Base-by-base conservation (phyloP, 768 basidiomycete genomes). In the Collybiopsis luxurians region DNA sequence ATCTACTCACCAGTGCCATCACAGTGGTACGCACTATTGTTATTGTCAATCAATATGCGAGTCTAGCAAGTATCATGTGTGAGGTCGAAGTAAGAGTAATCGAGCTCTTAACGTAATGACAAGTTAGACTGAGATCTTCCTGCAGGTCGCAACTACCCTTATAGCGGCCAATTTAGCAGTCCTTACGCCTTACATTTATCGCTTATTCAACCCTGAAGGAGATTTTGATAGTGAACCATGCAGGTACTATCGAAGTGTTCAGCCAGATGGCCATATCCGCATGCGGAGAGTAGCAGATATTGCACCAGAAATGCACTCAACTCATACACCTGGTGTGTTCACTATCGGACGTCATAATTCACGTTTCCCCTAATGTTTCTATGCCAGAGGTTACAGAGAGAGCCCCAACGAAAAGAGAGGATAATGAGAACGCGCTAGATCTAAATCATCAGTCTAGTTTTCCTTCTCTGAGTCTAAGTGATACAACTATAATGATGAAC, bases 211-310 rank as follows among this genome's bases (percentile, higher is more conserved):
- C 9, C 43, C 30, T 10, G 53, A 27, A n/a, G 24, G 26, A 13
- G 55, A 56, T 12, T 48, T 56, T n/a, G 55, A 56, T 45, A 19
- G 21, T 10, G 47, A 30, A 10, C 55, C 55, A 7, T 56, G 47
- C 28, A 56, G 46, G 17, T 56, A 31, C 55, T 27, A 56, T 9
- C 12, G 28, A 12, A 31, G 31, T 30, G 21, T 45, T 30, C 26
- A 27, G 15, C 31, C 55, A 12, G 23, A 48, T 48, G 55, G 55
- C 27, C n/a, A 27, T 42, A 23, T 56, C 19, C 55, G 46, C 55
- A 0, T 56, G 9, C 36, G 43, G 10, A 44, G 24, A n/a, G 10
- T 44, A 19, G 19, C 31, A 34, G 31, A 34, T 34, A 34, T 34
- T 13, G 31, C 31, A 34, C 31, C 31, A 6, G 6, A 34, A 34